Percentiles rank a stretch among this genome's conserved stretches.
These are phyloP conservation scores for Chalciporus piperatus DNA, from an alignment of 768 basidiomycete species.

Conservation along the genomic window DNA sequence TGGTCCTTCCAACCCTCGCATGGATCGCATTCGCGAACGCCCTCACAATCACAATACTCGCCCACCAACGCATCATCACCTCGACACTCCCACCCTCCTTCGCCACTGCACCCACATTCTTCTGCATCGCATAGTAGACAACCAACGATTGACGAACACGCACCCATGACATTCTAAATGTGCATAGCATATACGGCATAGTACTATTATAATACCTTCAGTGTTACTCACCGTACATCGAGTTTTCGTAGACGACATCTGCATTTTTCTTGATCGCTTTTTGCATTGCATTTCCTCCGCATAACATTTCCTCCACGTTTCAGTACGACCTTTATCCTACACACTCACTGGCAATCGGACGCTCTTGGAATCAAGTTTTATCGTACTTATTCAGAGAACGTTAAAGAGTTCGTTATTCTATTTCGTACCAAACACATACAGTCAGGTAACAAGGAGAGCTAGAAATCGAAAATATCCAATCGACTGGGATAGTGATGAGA, in stretches of 20 bases:
- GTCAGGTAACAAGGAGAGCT: no score
- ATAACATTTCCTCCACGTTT: not conserved
- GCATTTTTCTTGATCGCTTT: slow-evolving; percentile 5
- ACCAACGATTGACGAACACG: slow-evolving; percentile 32
- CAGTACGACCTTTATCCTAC: not conserved
- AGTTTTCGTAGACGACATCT: slow-evolving; percentile 4
- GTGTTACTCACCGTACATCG: slow-evolving; percentile 4
- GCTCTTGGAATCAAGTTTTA: not conserved
- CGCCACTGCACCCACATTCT: slow-evolving; percentile 24
- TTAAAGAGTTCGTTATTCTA: no score
- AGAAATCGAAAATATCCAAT: no score
- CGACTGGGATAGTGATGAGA: no score
- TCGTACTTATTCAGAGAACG: not conserved
- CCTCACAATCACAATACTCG: slow-evolving; percentile 33
- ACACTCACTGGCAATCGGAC: not conserved
- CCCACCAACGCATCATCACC: slow-evolving; percentile 29
- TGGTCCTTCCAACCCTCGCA: slow-evolving; percentile 33
- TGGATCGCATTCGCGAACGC: slow-evolving; percentile 28
- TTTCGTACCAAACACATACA: no score
- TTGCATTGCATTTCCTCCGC: not conserved
- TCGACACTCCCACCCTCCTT: slow-evolving; percentile 31
- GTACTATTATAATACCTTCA: not conserved
- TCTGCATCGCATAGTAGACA: slow-evolving; percentile 29
- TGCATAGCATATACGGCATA: not conserved
- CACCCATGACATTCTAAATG: slow-evolving; percentile 16